Evolutionary conservation across 495 filamentous ascomycete species (phyloP).

Genomic region (Letharia columbiana): DNA sequence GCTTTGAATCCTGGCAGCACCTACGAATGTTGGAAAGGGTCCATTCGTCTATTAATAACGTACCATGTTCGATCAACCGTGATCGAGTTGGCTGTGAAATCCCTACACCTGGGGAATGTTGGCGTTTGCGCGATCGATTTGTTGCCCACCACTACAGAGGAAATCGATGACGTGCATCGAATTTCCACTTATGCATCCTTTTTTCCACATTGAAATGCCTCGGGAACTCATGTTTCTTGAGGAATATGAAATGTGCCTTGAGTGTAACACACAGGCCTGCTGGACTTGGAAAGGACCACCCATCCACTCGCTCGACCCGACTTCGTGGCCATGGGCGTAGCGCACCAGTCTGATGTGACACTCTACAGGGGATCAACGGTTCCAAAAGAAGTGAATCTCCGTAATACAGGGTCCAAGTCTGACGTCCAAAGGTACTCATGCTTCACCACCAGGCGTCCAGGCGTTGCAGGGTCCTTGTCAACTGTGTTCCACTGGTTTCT

Average conservation of each 20-base stretch:
- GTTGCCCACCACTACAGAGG: not conserved
- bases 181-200: not conserved
- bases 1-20: no score
- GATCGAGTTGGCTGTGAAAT: not conserved
- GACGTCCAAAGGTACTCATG: not conserved
- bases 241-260: not conserved
- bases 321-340: not conserved
- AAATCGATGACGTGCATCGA: not conserved
- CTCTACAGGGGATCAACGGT: not conserved
- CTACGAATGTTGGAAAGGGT: no score
- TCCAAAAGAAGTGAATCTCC: not conserved
- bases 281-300: not conserved
- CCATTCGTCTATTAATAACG: no score
- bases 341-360: not conserved
- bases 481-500: not conserved
- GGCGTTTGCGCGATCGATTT: not conserved
- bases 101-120: not conserved
- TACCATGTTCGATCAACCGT: not conserved
- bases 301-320: not conserved
- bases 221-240: not conserved
- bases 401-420: not conserved
- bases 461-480: not conserved
- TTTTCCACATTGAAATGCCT: not conserved
- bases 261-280: not conserved
- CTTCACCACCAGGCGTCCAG: not conserved